Base-by-base conservation (phyloP, 2,329 filamentous ascomycete species). In the Aschersonia sp. region DNA sequence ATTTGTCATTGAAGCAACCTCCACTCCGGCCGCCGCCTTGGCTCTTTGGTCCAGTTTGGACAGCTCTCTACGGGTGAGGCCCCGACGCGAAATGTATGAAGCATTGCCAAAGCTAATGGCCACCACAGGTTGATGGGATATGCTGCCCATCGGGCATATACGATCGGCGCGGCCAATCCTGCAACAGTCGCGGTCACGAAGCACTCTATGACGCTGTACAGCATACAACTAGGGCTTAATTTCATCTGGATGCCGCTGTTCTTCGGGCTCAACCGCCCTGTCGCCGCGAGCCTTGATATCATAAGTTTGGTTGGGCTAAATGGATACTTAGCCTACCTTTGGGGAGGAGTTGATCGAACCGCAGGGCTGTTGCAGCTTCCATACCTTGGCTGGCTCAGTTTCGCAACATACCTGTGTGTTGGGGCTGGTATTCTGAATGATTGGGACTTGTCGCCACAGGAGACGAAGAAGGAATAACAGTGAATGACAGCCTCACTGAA, bases 201-300 rank as follows among this genome's bases (percentile, higher is more conserved):
- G 60, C 73, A 79, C 54, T 83, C 81, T 54, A 43, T 86, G 49
- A 86, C 83, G 0, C 73, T 96, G 32, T 96, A 95, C 70, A 85
- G 85, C 2, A 71, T 88, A 50, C 89, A 96, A 66, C 79, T 96
- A 6, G 85, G 75, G 9, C 72, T 96, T 46, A 96, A 96, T 63
- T 70, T 94, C 32, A 64, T 83, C 47, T 97, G 87, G 87, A 96
- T 88, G 77, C 90, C 90, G 10, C 75, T 96, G 9, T 96, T 96
- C 75, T 96, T 95, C 61, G 75, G 77, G n/a, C 60, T 83, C 46
- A 81, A 82, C 53, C 77, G 78, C 12, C 87, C 88, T 1, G 72
- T 83, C 46, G 77, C 79, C 58, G 88, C 89, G 4, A 79, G 86
- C 6, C 73, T 75, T 31, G 86, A 96, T 61, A 82, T 94, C 46